Conservation (phyloP, 2,329 filamentous ascomycete genomes). For the Bipolaris cookei region DNA sequence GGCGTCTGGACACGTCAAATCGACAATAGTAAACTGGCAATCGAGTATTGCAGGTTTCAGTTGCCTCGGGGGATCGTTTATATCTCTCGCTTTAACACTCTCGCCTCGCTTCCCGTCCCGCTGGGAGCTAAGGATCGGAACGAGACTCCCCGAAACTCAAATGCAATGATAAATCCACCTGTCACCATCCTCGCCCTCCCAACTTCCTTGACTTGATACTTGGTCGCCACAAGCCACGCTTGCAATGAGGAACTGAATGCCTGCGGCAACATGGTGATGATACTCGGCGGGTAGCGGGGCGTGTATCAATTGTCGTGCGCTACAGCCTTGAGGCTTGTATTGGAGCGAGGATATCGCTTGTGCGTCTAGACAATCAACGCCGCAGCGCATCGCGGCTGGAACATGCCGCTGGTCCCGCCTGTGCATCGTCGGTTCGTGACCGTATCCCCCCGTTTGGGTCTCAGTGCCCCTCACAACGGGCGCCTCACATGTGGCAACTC, state of each 20-base stretch:
- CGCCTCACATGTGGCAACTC: constrained; percentile 24
- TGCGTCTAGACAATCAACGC: constrained; percentile 20
- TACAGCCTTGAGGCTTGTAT: constrained; percentile 11
- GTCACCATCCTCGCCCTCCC: constrained; percentile 12
- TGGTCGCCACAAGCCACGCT: not conserved
- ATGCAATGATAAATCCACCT: constrained; percentile 2
- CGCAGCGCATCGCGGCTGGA: constrained; percentile 13
- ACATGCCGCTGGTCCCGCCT: constrained; percentile 11
- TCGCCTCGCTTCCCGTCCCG: constrained; percentile 24
- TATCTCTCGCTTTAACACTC: constrained; percentile 22
- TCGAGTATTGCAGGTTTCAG: constrained; percentile 15
- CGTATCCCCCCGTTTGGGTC: constrained; percentile 26
- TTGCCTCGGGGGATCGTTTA: constrained; percentile 9
- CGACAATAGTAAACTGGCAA: constrained; percentile 11
- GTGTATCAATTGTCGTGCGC: constrained; percentile 13
- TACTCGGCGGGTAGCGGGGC: constrained; percentile 8
- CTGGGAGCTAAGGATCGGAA: constrained; percentile 27
- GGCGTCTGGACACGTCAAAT: constrained; percentile 14
- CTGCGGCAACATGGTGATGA: no score
- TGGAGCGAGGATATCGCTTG: constrained; percentile 20
- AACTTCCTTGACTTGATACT: constrained; percentile 1
- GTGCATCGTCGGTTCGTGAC: constrained; percentile 22
- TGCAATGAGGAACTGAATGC: not conserved
- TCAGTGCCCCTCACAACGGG: constrained; percentile 24
- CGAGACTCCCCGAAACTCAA: constrained; percentile 11